These are phyloP conservation scores for Boechera retrofracta DNA, from an alignment of 345 rosid species.

Conservation along the genomic window DNA sequence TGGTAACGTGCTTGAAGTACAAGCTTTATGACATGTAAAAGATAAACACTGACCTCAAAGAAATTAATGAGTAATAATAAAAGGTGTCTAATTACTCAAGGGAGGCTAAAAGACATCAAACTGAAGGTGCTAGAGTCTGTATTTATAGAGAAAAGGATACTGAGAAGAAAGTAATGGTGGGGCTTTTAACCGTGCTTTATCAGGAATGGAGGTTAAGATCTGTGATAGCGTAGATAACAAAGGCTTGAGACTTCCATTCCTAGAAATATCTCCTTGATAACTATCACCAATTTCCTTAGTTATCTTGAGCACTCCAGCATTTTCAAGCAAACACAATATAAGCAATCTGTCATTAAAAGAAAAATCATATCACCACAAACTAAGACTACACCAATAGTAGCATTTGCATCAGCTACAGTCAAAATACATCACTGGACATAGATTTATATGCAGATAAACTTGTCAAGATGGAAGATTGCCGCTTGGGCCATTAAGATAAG, in stretches of 20 bases:
- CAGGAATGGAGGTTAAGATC: conserved; percentile 84
- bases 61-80: conserved; percentile 25
- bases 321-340: conserved; percentile 77
- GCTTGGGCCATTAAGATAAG: neutral
- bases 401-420: conserved; percentile 5
- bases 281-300: conserved; percentile 58
- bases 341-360: conserved; percentile 67
- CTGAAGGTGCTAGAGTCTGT: conserved; percentile 13
- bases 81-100: conserved; percentile 9
- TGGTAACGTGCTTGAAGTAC: conserved; percentile 75
- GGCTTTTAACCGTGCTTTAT: conserved; percentile 73
- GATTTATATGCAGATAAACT: neutral
- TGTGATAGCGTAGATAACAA: conserved; percentile 68
- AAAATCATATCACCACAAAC: conserved; percentile 23
- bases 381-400: conserved; percentile 6
- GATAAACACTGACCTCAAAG: conserved; percentile 38
- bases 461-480: neutral
- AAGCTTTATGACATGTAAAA: conserved; percentile 62
- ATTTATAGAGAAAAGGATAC: conserved; percentile 69
- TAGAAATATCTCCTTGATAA: conserved; percentile 40
- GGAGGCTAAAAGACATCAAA: conserved; percentile 30
- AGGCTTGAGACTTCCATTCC: conserved; percentile 47
- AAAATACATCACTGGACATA: neutral
- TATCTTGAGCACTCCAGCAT: conserved; percentile 65
- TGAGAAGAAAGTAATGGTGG: conserved; percentile 71